Base-by-base conservation (phyloP, 495 filamentous ascomycete species). In the Xylaria grammica region DNA sequence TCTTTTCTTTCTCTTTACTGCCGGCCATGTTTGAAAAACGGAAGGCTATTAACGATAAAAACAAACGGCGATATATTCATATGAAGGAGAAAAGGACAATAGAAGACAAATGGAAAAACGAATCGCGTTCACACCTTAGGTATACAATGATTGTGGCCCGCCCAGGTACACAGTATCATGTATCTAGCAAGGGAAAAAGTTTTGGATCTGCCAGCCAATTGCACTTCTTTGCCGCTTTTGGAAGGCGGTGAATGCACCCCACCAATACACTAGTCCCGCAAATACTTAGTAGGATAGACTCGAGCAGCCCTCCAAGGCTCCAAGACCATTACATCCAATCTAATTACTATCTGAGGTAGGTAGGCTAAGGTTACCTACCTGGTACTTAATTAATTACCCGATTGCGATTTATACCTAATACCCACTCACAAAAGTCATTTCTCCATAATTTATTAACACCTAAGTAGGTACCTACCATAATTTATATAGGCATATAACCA, bases 1-100 rank as follows among this genome's bases (percentile, higher is more conserved):
- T 96, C 74, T 90, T 89, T 48, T 90, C 89, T 48, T 86, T 42
- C 13, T 17, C 84, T 32, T 83, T 79, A 52, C 78, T 79, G 36
- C 83, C 81, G 8, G 82, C 74, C 85, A 87, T 89, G 57, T 46
- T 81, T 56, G 7, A 52, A 24, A 6, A 7, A 20, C 1, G 15
- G n/a, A 44, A 22, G 34, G 13, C 1, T 9, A 3, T 29, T 54
- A 34, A 1, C 3, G 10, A 15, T 34, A 51, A 20, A 19, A 27
- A 24, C 11, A 27, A 40, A 27, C 19, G 15, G 32, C 4, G 32
- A 24, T 38, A 40, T 26, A 22, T 15, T 22, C 5, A 13, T 11
- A n/a, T 13, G 4, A 27, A 10, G 15, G 22, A 29, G 34, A 50
- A 29, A 61, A 17, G 34, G 15, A n/a, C n/a, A n/a, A n/a, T n/a